phyloP scores from a whole-genome alignment of 1,284 basidiomycete genomes.

The Pseudozyma tsukubaensis region DNA sequence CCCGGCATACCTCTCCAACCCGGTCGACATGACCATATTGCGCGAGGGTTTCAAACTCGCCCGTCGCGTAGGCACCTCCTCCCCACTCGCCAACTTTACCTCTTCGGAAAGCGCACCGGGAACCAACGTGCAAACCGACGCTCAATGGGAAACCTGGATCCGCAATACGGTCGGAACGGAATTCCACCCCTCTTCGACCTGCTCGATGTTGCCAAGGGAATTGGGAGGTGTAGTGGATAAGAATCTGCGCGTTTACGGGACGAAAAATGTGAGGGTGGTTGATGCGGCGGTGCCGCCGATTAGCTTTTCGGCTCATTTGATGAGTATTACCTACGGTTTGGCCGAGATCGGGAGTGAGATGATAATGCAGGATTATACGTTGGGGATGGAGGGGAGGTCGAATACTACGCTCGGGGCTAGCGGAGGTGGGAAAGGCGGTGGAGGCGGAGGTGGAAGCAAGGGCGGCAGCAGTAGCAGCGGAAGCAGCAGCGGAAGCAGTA shows the following conservation, averaged over 20 bases:
- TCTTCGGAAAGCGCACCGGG: conserved; percentile 44
- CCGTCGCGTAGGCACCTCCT: conserved; percentile 69
- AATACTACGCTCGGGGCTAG: background rate
- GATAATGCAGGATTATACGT: conserved; percentile 23
- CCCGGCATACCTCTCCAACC: conserved; percentile 73
- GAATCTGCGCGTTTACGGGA: conserved; percentile 58
- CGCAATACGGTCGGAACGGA: conserved; percentile 66
- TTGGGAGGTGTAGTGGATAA: conserved; percentile 62
- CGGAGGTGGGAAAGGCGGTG: background rate
- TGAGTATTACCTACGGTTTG: conserved; percentile 75
- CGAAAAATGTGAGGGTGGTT: conserved; percentile 54
- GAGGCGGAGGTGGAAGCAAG: background rate
- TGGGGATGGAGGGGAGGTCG: conserved; percentile 8
- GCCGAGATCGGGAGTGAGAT: conserved; percentile 60
- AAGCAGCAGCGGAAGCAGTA: background rate
- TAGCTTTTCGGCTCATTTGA: conserved; percentile 70
- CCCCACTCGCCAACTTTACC: conserved; percentile 37
- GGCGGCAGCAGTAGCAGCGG: background rate
- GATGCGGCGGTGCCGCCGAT: conserved; percentile 64
- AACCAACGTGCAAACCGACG: conserved; percentile 67
- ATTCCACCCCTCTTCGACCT: conserved; percentile 72
- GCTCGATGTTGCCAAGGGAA: conserved; percentile 56
- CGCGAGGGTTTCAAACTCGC: conserved; percentile 75
- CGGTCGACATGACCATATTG: conserved; percentile 73
- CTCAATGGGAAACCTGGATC: conserved; percentile 73